phyloP scores from a whole-genome alignment of 441 rosid species.

The Adansonia rubrostipa region DNA sequence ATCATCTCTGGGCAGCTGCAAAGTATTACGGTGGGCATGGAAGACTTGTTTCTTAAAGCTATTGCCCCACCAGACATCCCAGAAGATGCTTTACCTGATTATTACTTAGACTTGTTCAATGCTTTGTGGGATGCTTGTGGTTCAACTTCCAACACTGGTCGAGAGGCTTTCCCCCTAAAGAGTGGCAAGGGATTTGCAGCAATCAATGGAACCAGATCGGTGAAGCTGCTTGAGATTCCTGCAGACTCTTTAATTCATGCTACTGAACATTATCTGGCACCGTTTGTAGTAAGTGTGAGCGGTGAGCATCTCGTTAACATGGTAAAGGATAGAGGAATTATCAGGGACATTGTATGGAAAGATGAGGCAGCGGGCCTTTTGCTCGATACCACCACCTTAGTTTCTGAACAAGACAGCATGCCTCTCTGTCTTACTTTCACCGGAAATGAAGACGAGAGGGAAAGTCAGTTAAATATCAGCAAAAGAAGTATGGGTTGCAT shows the following conservation, averaged over 20 bases:
- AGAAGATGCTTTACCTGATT: slow-evolving; percentile 54
- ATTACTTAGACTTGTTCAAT: slow-evolving; percentile 65
- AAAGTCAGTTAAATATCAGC: slow-evolving; percentile 36
- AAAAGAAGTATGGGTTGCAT: slow-evolving; percentile 73
- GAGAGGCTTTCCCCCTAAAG: slow-evolving; percentile 77
- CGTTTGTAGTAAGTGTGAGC: slow-evolving; percentile 68
- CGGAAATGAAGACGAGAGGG: slow-evolving; percentile 59
- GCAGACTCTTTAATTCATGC: slow-evolving; percentile 54
- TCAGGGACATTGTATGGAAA: slow-evolving; percentile 61
- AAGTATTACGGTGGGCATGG: slow-evolving; percentile 75
- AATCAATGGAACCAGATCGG: slow-evolving; percentile 81
- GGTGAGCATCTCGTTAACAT: slow-evolving; percentile 74
- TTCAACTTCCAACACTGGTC: slow-evolving; percentile 67
- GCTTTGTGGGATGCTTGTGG: slow-evolving; percentile 94
- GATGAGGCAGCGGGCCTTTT: slow-evolving; percentile 44
- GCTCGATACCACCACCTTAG: slow-evolving; percentile 31
- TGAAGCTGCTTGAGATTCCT: slow-evolving; percentile 81
- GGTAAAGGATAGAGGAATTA: slow-evolving; percentile 68
- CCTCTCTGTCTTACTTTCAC: slow-evolving; percentile 74
- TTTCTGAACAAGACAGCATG: slow-evolving; percentile 36
- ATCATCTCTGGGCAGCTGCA: slow-evolving; percentile 77
- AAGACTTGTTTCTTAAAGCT: slow-evolving; percentile 93
- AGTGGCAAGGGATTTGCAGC: slow-evolving; percentile 82
- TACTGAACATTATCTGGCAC: slow-evolving; percentile 61
- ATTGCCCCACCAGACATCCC: slow-evolving; percentile 58